phyloP scores from a whole-genome alignment of 495 filamentous ascomycete genomes.

The Corynascus novoguineensis region DNA sequence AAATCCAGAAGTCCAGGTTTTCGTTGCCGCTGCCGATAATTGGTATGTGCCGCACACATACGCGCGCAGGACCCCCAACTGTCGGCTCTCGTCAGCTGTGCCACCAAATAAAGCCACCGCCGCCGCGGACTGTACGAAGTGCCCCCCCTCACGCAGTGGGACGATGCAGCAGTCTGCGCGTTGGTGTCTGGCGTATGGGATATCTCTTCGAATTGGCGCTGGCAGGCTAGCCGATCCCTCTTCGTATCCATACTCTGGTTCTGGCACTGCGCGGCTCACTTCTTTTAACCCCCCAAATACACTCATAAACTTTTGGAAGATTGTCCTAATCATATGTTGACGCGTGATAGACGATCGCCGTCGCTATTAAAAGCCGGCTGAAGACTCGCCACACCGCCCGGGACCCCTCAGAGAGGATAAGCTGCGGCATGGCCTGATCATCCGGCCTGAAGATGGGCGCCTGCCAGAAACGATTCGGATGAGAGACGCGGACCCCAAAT shows the following conservation, averaged over 20 bases:
- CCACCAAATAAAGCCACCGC: not conserved
- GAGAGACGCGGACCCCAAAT: not conserved
- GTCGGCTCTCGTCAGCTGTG: slow-evolving; percentile 3
- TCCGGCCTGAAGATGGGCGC: not conserved
- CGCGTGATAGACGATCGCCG: slow-evolving; percentile 18
- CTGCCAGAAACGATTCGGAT: not conserved
- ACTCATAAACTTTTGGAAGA: slow-evolving; percentile 1
- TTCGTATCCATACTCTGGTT: slow-evolving; percentile 14
- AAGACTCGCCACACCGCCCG: not conserved
- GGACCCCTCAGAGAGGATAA: not conserved
- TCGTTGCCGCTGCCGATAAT: not conserved
- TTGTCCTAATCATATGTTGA: slow-evolving; percentile 14
- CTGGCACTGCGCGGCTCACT: slow-evolving; percentile 9
- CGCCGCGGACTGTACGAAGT: not conserved
- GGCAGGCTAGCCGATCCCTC: slow-evolving; percentile 5
- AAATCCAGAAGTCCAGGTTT: not conserved
- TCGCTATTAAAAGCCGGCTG: slow-evolving; percentile 6
- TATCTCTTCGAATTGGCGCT: not conserved
- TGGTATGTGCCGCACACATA: slow-evolving; percentile 3
- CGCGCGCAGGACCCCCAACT: not conserved
- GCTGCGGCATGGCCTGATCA: not conserved
- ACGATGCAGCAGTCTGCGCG: not conserved
- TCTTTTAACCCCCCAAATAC: not conserved
- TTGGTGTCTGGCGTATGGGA: not conserved
- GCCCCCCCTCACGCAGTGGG: not conserved